These are phyloP conservation scores for Cardamine occulta DNA, from an alignment of 345 rosid genomes.

Conservation along the genomic window DNA sequence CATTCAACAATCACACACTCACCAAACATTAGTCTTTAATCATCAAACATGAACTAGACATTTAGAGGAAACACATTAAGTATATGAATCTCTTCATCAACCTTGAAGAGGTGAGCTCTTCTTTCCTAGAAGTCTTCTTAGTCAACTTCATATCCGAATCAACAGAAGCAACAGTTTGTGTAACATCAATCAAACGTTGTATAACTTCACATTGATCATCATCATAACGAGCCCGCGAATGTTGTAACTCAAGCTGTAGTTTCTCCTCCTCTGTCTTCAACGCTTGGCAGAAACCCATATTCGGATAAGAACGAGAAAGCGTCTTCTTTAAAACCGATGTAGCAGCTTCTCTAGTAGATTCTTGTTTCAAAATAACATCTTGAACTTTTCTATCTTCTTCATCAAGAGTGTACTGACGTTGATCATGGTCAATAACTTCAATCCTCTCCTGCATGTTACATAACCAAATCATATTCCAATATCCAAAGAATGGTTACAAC, in stretches of 20 bases:
- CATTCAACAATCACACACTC: slow-evolving; percentile 13
- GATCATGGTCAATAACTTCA: slow-evolving; percentile 82
- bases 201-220: slow-evolving; percentile 73
- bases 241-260: slow-evolving; percentile 75
- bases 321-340: slow-evolving; percentile 63
- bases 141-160: slow-evolving; percentile 43
- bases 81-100: slow-evolving; percentile 20
- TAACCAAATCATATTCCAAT: slow-evolving; percentile 6
- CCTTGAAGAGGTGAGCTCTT: slow-evolving; percentile 53
- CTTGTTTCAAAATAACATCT: slow-evolving; percentile 72
- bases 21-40: background rate
- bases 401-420: slow-evolving; percentile 84
- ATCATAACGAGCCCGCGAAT: slow-evolving; percentile 72
- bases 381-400: slow-evolving; percentile 88
- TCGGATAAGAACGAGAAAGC: slow-evolving; percentile 83
- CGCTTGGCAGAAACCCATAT: slow-evolving; percentile 74
- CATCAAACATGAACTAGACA: background rate
- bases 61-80: background rate
- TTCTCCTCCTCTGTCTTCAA: slow-evolving; percentile 70
- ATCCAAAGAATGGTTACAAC: background rate
- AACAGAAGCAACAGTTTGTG: slow-evolving; percentile 56
- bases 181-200: slow-evolving; percentile 74
- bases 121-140: slow-evolving; percentile 52
- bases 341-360: slow-evolving; percentile 61
- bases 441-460: slow-evolving; percentile 64